Conservation (phyloP, 2,329 filamentous ascomycete genomes). For the Simplicillium aogashimaense region DNA sequence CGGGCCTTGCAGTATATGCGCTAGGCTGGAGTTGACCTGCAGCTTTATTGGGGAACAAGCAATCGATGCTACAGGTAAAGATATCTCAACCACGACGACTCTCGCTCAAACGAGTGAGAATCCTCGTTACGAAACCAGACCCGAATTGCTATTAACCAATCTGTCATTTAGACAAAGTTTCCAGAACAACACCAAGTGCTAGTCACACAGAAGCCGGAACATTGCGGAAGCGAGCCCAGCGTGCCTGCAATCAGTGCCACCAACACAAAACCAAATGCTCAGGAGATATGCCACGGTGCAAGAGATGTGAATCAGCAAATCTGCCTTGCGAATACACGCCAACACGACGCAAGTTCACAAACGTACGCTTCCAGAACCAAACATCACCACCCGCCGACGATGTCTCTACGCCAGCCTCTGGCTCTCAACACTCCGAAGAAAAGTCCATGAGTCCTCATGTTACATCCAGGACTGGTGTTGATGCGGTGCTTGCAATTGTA, state of each 20-base stretch:
- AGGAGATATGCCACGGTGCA: conserved; percentile 27
- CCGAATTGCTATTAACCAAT: neutral
- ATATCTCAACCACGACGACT: too few relatives aligned
- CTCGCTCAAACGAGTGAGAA: neutral
- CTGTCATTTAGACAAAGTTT: conserved; percentile 15
- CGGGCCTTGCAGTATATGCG: conserved; percentile 26
- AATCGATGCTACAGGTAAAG: conserved; percentile 11
- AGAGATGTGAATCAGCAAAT: conserved; percentile 22
- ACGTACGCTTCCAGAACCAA: conserved; percentile 15
- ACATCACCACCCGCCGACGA: conserved; percentile 4
- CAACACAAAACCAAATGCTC: conserved; percentile 33
- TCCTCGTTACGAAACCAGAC: neutral
- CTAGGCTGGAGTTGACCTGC: conserved; percentile 24
- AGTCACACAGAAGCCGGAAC: conserved; percentile 32
- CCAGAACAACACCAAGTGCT: conserved; percentile 27
- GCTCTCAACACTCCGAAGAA: conserved; percentile 2
- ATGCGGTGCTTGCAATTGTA: conserved; percentile 14
- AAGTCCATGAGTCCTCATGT: conserved; percentile 9
- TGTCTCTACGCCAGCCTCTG: neutral
- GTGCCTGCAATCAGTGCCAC: conserved; percentile 31
- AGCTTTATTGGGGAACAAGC: conserved; percentile 18
- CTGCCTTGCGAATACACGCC: conserved; percentile 29
- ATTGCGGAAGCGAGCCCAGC: conserved; percentile 27
- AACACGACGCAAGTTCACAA: conserved; percentile 26
- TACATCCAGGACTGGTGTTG: conserved; percentile 7